Evolutionary conservation across 2,329 filamentous ascomycete genomes (phyloP).

Genomic region (Celoporthe dispersa): DNA sequence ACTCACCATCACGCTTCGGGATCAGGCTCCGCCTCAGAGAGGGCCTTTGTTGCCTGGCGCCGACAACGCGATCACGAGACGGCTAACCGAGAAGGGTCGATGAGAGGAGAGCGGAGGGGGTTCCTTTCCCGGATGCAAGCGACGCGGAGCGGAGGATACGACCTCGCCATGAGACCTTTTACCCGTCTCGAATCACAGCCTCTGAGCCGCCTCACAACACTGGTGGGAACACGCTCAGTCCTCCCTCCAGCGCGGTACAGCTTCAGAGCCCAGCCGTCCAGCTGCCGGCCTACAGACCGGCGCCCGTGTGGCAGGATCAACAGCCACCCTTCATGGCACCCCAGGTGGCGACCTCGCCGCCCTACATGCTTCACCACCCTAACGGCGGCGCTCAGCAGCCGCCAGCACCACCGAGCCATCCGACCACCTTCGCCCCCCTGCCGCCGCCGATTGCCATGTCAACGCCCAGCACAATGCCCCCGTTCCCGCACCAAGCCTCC

Average conservation of each 20-base stretch:
- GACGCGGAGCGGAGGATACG: conserved; percentile 39
- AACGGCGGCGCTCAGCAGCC: conserved; percentile 3
- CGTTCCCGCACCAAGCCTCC: not conserved
- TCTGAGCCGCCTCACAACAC: conserved; percentile 35
- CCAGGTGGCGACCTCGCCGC: not conserved
- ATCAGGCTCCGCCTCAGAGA: not conserved
- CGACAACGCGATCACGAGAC: not conserved
- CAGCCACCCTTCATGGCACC: too few species aligned
- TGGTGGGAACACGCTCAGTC: conserved; percentile 11
- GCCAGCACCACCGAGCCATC: not conserved
- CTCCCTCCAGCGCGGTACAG: conserved; percentile 10
- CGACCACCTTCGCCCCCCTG: not conserved
- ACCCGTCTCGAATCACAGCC: not conserved
- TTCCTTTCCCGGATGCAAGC: conserved; percentile 30
- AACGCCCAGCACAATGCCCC: not conserved
- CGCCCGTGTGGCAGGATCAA: not conserved
- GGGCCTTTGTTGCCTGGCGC: not conserved
- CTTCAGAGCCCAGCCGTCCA: conserved; percentile 20
- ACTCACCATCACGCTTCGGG: not conserved
- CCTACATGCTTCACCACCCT: not conserved
- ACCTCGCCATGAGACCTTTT: conserved; percentile 37
- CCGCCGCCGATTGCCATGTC: conserved; percentile 9
- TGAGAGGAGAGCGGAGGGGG: not conserved
- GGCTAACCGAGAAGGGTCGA: not conserved
- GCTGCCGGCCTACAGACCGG: not conserved